A percentile compares a stretch with the other conserved stretches of the same genome.
These are phyloP conservation scores for Vittaforma corneae DNA, from an alignment of 371 early-diverging fungal genomes.

Conservation along the genomic window DNA sequence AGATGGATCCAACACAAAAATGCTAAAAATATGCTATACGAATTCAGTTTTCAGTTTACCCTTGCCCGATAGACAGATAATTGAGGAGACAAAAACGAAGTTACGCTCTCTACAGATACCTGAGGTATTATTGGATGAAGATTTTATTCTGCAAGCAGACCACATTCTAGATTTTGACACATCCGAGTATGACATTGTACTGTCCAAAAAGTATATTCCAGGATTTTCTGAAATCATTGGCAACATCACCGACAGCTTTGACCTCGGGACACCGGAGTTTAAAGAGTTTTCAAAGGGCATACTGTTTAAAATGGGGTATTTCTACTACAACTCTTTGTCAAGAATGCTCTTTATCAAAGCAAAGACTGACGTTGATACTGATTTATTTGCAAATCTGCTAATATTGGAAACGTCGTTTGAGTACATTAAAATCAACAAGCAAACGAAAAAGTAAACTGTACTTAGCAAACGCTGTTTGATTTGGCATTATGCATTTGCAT, in stretches of 20 bases:
- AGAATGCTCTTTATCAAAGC: conserved; percentile 34
- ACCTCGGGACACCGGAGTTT: conserved; percentile 10
- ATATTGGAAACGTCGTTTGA: conserved; percentile 24
- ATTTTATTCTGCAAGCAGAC: neutral
- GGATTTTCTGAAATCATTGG: conserved; percentile 23
- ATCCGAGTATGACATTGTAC: conserved; percentile 35
- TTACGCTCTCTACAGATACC: neutral
- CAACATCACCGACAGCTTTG: neutral
- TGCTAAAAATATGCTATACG: conserved; percentile 1
- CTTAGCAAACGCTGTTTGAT: too few relatives aligned
- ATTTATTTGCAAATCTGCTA: conserved; percentile 7
- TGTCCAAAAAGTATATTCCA: conserved; percentile 11
- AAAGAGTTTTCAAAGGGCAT: neutral
- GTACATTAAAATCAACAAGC: conserved; percentile 13
- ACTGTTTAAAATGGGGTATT: conserved; percentile 11
- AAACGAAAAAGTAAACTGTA: too few relatives aligned
- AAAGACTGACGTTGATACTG: conserved; percentile 15
- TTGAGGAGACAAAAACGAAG: conserved; percentile 1
- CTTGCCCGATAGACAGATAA: conserved; percentile 1
- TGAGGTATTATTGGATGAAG: neutral
- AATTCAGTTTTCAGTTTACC: neutral
- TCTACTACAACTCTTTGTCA: conserved; percentile 17
- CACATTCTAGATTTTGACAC: conserved; percentile 5
- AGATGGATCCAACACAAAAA: conserved; percentile 3
- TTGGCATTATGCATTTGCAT: too few relatives aligned